Evolutionary conservation across 352 stramenopile genomes (phyloP), one percentile per base, ranked within the genome.

Genomic region (Phytopythium vexans): DNA sequence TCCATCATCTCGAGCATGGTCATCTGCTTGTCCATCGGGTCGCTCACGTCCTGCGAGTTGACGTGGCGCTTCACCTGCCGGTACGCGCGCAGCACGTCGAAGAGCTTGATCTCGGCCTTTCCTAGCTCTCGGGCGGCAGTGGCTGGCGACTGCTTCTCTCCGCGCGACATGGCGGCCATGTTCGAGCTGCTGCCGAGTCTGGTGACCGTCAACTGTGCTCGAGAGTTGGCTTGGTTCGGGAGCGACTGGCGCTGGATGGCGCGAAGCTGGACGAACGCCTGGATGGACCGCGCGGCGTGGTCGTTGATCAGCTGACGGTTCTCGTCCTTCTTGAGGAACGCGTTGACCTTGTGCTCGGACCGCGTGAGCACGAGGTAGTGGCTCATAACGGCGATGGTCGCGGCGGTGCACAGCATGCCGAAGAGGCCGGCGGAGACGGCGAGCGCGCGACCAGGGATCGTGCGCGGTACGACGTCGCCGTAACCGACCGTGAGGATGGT

Each of bases 1-100:
- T 92, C 79, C 78, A 92, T 88, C 77, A 88, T 89, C 62, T 92
- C 82, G 21, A 92, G 70, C 79, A 92, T 88, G 21, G 77, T 89
- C 77, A 92, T 84, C 54, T 92, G 79, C 54, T 82, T 82, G 69
- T 92, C 82, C 65, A 89, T 86, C 41, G 78, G 72, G 49, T 92
- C 82, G 42, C 70, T 87, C 44, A 84, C 63, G 52, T 89, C 82
- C 39, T 88, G 67, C 32, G 72, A 83, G 39, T 80, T 70, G n/a
- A 89, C 69, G 41, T 59, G 68, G 16, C 75, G 66, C 62, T 89
- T 87, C 46, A 72, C 66, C 21, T 78, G 66, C 4, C 82, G 72
- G 38, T 89, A 92, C 15, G 58, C 65, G 10, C 68, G 52, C 43
- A 92, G 41, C 47, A 82, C 73, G 34, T 70, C 64, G 54, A 77